Base-by-base conservation (phyloP, 495 filamentous ascomycete species). In the Hypoxylon subgilvum region DNA sequence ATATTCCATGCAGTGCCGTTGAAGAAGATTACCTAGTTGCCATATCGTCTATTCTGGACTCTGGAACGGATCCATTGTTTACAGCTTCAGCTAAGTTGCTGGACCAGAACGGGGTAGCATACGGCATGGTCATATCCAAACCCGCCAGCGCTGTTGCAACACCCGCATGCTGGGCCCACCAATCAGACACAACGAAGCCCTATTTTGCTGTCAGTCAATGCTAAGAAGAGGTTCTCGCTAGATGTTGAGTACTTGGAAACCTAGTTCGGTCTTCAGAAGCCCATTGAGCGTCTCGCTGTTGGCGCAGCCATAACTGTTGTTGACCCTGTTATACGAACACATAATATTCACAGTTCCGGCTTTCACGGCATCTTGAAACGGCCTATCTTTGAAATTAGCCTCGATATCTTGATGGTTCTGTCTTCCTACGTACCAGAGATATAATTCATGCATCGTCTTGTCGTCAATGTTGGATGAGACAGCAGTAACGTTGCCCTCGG, bases 271-370 rank as follows among this genome's bases (percentile, higher is more conserved):
- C 60, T 89, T 90, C 3, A 90, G 70, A 1, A 89, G 61, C 1
- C 81, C 80, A 59, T 86, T 88, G 35, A 85, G 75, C 0, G 76
- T 67, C 32, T 88, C 81, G 49, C 77, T 80, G 63, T 88, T 88
- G 57, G 82, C 73, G 53, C 86, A 90, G 3, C 81, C 80, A 48
- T 86, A 86, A 1, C 81, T 84, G 31, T 83, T 83, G 63, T 89
- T 89, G 25, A 89, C 44, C 6, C 84, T 78, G 39, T 88, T 80
- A 57, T 90, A 90, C 3, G 84, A 86, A 70, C 86, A 89, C 85
- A 89, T 89, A 35, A 88, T 74, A 38, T 76, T 82, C 1, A 79
- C 84, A 2, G 78, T 81, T 4, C 82, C 79, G 1, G 87, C 85
- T 27, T 78, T 78, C 1, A 87, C 80, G 0, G 85, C 83, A 59